Evolutionary conservation across 768 basidiomycete species (phyloP).

Genomic region (Cystoderma amianthinum): DNA sequence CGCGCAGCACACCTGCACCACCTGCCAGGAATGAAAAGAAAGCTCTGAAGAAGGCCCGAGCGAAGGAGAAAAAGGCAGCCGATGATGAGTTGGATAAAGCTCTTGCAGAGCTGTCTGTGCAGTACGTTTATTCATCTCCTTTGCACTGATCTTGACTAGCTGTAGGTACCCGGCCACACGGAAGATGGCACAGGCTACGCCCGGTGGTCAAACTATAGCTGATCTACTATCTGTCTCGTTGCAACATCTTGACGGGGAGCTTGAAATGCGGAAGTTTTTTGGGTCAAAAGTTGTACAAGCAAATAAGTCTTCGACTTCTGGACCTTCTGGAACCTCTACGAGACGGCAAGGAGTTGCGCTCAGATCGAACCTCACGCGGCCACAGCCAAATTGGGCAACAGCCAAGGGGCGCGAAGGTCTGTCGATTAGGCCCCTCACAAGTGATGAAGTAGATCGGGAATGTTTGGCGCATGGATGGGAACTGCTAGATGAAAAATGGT

Average conservation of each 20-base stretch:
- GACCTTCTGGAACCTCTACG: conserved; percentile 22
- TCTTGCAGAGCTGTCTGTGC: conserved; percentile 75
- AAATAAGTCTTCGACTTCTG: conserved; percentile 25
- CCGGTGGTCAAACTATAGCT: conserved; percentile 27
- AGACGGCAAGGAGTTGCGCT: conserved; percentile 35
- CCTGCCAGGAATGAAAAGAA: conserved; percentile 40
- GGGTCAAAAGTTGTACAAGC: conserved; percentile 83
- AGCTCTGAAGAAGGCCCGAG: conserved; percentile 56
- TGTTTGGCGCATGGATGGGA: conserved; percentile 30
- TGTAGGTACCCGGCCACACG: conserved; percentile 48
- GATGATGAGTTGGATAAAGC: conserved; percentile 80
- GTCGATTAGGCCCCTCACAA: conserved; percentile 48
- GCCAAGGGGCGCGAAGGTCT: conserved; percentile 68
- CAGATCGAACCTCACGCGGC: conserved; percentile 72
- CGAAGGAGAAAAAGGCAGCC: conserved; percentile 58
- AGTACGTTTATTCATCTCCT: conserved; percentile 37
- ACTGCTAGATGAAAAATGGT: conserved; percentile 67
- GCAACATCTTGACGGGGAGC: conserved; percentile 78
- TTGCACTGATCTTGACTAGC: neutral
- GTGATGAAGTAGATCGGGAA: conserved; percentile 45
- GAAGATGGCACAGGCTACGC: conserved; percentile 21
- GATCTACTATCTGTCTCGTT: conserved; percentile 74
- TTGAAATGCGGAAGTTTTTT: conserved; percentile 91
- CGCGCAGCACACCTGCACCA: conserved; percentile 9
- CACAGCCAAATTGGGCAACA: conserved; percentile 71